Conservation (phyloP, 169 alveolate species). For the Cryptosporidium parvum region DNA sequence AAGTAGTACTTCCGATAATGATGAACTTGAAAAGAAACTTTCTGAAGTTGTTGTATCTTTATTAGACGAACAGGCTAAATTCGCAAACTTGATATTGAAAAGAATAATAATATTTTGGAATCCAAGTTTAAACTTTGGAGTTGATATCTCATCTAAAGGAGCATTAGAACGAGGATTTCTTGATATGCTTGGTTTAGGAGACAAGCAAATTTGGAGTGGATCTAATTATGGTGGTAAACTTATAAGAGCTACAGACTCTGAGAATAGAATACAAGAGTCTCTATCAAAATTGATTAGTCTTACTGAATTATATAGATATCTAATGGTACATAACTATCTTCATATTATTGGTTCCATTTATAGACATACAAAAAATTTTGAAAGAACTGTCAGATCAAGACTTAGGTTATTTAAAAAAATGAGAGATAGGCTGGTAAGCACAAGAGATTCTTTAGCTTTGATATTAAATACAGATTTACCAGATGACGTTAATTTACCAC, state of each 20-base stretch:
- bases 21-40: slow-evolving; percentile 6
- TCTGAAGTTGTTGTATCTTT: neutral
- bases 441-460: slow-evolving; percentile 43
- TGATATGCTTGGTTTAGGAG: slow-evolving; percentile 72
- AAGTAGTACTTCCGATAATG: neutral
- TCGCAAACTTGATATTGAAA: neutral
- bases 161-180: slow-evolving; percentile 25
- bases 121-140: slow-evolving; percentile 35
- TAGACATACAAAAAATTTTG: slow-evolving; percentile 24
- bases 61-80: slow-evolving; percentile 26
- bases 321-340: slow-evolving; percentile 29
- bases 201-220: slow-evolving; percentile 30
- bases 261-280: neutral
- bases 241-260: slow-evolving; percentile 14
- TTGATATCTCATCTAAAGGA: slow-evolving; percentile 50
- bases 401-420: slow-evolving; percentile 13
- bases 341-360: slow-evolving; percentile 44
- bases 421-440: slow-evolving; percentile 8
- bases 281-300: slow-evolving; percentile 19
- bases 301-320: slow-evolving; percentile 29
- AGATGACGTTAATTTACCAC: slow-evolving; percentile 19
- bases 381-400: slow-evolving; percentile 32
- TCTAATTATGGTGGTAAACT: slow-evolving; percentile 47
- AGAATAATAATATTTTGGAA: slow-evolving; percentile 50
- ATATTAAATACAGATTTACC: slow-evolving; percentile 27